phyloP scores from a whole-genome alignment of 2,329 filamentous ascomycete species.

The Chrysoporthe austroafricana region DNA sequence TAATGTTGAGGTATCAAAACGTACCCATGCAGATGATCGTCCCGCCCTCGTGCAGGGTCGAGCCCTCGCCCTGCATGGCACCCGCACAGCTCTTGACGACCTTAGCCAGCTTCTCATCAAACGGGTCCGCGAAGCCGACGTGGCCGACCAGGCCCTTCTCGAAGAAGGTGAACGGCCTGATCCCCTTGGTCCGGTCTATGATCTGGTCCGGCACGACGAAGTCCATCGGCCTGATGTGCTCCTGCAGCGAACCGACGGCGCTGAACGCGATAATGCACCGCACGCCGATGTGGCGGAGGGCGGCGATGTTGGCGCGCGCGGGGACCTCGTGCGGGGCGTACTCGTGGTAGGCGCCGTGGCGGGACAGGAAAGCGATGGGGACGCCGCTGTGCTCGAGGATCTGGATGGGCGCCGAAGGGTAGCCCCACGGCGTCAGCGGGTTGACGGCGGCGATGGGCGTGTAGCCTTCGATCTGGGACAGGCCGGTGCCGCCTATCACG shows the following conservation, averaged over 20 bases:
- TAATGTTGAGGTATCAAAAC: constrained; percentile 35
- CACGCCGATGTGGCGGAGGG: constrained; percentile 87
- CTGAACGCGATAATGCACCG: constrained; percentile 92
- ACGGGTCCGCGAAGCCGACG: constrained; percentile 94
- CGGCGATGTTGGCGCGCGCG: constrained; percentile 94
- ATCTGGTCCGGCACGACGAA: constrained; percentile 96
- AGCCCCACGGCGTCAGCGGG: constrained; percentile 85
- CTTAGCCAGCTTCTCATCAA: constrained; percentile 76
- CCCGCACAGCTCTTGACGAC: constrained; percentile 78
- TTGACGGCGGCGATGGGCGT: constrained; percentile 79
- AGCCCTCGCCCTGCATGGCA: constrained; percentile 79
- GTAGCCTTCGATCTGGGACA: constrained; percentile 85
- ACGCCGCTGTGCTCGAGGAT: constrained; percentile 86
- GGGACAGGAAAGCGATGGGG: constrained; percentile 89
- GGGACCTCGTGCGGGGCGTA: constrained; percentile 94
- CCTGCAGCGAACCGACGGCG: constrained; percentile 89
- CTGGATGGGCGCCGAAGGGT: constrained; percentile 73
- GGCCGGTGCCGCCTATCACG: constrained; percentile 91
- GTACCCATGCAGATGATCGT: constrained; percentile 89
- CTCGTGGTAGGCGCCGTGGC: constrained; percentile 88
- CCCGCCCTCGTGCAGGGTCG: constrained; percentile 81
- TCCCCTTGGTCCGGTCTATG: constrained; percentile 95
- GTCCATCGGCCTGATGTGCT: constrained; percentile 92
- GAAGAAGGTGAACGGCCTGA: constrained; percentile 95
- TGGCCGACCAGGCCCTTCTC: constrained; percentile 90